Conservation (phyloP, 495 filamentous ascomycete genomes). For the Pyronema omphalodes region DNA sequence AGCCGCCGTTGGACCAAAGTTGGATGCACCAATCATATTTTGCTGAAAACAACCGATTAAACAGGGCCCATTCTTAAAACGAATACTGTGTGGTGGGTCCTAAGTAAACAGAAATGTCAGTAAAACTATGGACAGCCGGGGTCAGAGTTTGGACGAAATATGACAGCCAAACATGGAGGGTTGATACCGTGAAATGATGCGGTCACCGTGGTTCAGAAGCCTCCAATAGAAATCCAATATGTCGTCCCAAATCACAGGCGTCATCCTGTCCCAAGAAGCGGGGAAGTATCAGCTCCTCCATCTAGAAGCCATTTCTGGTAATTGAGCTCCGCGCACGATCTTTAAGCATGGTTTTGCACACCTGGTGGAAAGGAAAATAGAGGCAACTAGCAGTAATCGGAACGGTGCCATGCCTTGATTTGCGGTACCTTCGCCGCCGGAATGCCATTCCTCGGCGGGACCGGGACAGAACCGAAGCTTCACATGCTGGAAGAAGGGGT, state of each 20-base stretch:
- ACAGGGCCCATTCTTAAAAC: not conserved
- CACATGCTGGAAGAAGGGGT: not conserved
- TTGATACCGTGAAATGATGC: not conserved
- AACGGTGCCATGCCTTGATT: not conserved
- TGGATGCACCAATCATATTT: not conserved
- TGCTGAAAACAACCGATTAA: not conserved
- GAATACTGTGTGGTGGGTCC: not conserved
- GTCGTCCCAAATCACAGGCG: not conserved
- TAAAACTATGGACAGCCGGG: not conserved
- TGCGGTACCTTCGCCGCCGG: not conserved
- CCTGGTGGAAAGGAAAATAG: not conserved
- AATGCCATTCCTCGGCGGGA: not conserved
- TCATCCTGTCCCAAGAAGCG: not conserved
- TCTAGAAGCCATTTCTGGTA: not conserved
- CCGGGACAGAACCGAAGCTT: not conserved
- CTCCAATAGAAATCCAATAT: not conserved
- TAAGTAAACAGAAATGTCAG: not conserved
- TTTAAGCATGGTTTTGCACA: not conserved
- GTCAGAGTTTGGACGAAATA: not conserved
- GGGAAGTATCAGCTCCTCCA: not conserved
- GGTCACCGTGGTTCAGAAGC: not conserved
- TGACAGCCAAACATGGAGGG: not conserved
- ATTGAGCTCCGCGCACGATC: not conserved
- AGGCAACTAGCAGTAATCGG: not conserved
- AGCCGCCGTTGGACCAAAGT: not conserved